Evolutionary conservation across 1,139 yeast genomes (phyloP), one percentile per base, ranked within the genome.

Genomic region (Suhomyces atakaporum): DNA sequence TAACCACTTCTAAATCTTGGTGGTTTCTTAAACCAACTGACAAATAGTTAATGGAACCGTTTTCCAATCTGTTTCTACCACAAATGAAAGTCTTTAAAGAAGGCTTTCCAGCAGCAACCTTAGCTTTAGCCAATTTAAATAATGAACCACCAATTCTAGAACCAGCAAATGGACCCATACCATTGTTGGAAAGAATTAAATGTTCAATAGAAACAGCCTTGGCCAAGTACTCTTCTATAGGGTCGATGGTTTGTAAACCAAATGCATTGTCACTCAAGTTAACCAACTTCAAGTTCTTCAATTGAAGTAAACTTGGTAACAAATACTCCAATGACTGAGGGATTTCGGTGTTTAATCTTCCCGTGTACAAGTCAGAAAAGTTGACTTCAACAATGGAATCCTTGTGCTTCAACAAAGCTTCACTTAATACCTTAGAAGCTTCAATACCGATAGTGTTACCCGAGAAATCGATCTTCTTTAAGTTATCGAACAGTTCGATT

Each of bases 101-200:
- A 20, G 69, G 65, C 33, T 63, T 60, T 23, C 65, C 63, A 25
- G 65, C 58, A 19, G 64, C 63, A 45, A 70, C 62, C 62, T 87
- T 86, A 42, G 79, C 80, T 33, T 63, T 62, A n/a, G 95, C 80
- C 50, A 90, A 74, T 51, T 75, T 74, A 63, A 73, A 87, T 40
- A 92, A 75, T 5, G 96, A 87, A 47, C 79, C 79, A 42, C 97
- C 98, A 47, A 92, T 85, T 60, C 96, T 77, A 36, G 94, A 84
- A 50, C 98, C 98, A 0, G 97, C 96, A 61, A 84, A 85, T 20
- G 98, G 98, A 15, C 98, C 98, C 80, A 92, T 83, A 38, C 98
- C 98, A 60, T 94, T 92, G 64, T 92, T 92, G 31, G 96, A 84
- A 46, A 94, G 71, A 46, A 87, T 81, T 59, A 94, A 75, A 57